Conservation (phyloP, 2,329 filamentous ascomycete species). For the Pseudopyrenochaeta lycopersici region DNA sequence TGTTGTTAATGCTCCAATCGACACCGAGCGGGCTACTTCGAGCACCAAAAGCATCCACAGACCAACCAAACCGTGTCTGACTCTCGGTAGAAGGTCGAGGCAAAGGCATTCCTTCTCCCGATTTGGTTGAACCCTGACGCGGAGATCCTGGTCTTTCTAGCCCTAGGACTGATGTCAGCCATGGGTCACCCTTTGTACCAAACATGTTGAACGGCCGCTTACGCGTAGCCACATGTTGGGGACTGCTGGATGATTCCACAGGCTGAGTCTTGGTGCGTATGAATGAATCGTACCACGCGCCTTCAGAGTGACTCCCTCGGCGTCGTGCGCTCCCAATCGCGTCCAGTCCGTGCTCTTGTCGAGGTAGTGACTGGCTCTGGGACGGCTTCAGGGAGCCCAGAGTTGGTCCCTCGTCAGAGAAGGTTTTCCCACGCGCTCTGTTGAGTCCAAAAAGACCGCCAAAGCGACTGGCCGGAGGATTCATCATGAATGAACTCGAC, state of each 20-base stretch:
- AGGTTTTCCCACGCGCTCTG: slow-evolving; percentile 68
- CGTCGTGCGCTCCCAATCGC: slow-evolving; percentile 60
- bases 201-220: slow-evolving; percentile 62
- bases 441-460: slow-evolving; percentile 68
- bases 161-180: slow-evolving; percentile 55
- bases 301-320: slow-evolving; percentile 63
- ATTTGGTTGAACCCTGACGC: slow-evolving; percentile 74
- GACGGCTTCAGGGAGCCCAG: slow-evolving; percentile 74
- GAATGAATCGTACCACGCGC: slow-evolving; percentile 65
- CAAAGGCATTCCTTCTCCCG: slow-evolving; percentile 50
- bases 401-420: slow-evolving; percentile 68
- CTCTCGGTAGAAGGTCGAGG: slow-evolving; percentile 51
- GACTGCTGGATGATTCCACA: slow-evolving; percentile 41
- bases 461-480: slow-evolving; percentile 62
- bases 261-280: slow-evolving; percentile 51
- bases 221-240: slow-evolving; percentile 50
- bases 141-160: slow-evolving; percentile 59
- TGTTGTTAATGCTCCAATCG: slow-evolving; percentile 50
- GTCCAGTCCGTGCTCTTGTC: slow-evolving; percentile 61
- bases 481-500: slow-evolving; percentile 59
- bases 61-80: slow-evolving; percentile 51
- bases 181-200: slow-evolving; percentile 61
- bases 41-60: slow-evolving; percentile 47
- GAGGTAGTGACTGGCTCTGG: slow-evolving; percentile 81
- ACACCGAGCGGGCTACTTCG: slow-evolving; percentile 54